phyloP scores from a whole-genome alignment of 73 alveolate species.

The Uronychia setigera region DNA sequence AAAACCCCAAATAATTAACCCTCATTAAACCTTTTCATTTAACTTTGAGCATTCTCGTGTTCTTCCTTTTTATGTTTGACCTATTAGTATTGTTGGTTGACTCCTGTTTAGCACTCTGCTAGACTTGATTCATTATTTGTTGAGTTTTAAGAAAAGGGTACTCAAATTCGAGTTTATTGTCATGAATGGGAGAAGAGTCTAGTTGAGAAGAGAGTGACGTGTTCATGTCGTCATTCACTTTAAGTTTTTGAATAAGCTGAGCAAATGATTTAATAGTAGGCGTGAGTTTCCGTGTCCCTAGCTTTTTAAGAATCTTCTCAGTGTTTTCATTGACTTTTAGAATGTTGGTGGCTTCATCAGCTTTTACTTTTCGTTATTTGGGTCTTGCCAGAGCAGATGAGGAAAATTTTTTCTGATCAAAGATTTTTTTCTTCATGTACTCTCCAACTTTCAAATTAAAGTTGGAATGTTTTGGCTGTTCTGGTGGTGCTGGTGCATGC shows the following conservation, averaged over 20 bases:
- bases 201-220: neutral
- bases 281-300: neutral
- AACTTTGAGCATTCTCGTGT: too few relatives aligned
- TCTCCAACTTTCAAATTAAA: neutral
- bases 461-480: neutral
- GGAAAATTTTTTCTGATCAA: neutral
- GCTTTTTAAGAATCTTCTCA: neutral
- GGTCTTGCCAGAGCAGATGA: neutral
- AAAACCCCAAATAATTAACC: too few relatives aligned
- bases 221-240: neutral
- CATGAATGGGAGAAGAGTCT: neutral
- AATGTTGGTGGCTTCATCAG: neutral
- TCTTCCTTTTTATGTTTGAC: too few relatives aligned
- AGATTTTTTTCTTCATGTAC: neutral
- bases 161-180: too few relatives aligned
- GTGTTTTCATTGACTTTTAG: neutral
- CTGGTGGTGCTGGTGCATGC: too few relatives aligned
- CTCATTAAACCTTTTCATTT: too few relatives aligned
- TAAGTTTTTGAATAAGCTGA: neutral
- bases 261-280: neutral
- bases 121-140: too few relatives aligned
- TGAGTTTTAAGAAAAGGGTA: too few relatives aligned
- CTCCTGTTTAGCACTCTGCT: too few relatives aligned
- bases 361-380: neutral
- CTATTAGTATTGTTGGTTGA: too few relatives aligned